Evolutionary conservation across 2,329 filamentous ascomycete species (phyloP).

Genomic region (Plectosphaerella cucumerina): DNA sequence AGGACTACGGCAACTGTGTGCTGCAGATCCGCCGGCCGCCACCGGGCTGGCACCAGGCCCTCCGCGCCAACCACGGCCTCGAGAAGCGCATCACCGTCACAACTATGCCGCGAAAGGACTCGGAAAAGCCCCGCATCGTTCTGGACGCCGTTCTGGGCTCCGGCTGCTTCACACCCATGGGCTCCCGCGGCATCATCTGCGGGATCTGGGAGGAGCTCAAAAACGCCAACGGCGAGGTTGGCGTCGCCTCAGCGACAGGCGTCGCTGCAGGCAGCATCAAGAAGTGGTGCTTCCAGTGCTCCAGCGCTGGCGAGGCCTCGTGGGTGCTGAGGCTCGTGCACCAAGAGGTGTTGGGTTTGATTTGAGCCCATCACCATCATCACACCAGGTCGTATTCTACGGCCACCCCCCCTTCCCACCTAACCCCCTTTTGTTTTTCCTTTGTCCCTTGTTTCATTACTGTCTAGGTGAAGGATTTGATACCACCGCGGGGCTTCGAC

Average conservation of each 20-base stretch:
- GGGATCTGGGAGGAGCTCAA: constrained; percentile 80
- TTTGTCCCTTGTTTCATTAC: not conserved
- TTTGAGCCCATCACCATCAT: constrained; percentile 14
- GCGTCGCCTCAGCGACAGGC: constrained; percentile 46
- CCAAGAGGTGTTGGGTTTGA: constrained; percentile 43
- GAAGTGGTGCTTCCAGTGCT: constrained; percentile 62
- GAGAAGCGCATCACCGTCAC: constrained; percentile 84
- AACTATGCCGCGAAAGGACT: constrained; percentile 61
- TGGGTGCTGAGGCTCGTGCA: constrained; percentile 55
- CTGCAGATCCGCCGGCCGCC: constrained; percentile 79
- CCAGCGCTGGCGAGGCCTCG: constrained; percentile 45
- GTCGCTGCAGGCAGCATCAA: constrained; percentile 50
- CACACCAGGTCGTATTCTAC: not conserved
- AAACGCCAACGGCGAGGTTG: constrained; percentile 54
- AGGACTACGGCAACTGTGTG: constrained; percentile 80
- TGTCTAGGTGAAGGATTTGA: too few species aligned
- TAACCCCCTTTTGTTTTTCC: not conserved
- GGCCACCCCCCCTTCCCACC: not conserved
- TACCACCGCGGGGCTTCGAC: too few species aligned
- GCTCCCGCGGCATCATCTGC: constrained; percentile 80
- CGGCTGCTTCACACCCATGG: constrained; percentile 79
- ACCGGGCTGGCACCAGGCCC: constrained; percentile 53
- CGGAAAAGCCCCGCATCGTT: constrained; percentile 55
- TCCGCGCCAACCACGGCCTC: constrained; percentile 58
- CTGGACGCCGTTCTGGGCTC: constrained; percentile 83